These are phyloP conservation scores for Friedmanniomyces simplex DNA, from an alignment of 495 filamentous ascomycete genomes.

Conservation along the genomic window DNA sequence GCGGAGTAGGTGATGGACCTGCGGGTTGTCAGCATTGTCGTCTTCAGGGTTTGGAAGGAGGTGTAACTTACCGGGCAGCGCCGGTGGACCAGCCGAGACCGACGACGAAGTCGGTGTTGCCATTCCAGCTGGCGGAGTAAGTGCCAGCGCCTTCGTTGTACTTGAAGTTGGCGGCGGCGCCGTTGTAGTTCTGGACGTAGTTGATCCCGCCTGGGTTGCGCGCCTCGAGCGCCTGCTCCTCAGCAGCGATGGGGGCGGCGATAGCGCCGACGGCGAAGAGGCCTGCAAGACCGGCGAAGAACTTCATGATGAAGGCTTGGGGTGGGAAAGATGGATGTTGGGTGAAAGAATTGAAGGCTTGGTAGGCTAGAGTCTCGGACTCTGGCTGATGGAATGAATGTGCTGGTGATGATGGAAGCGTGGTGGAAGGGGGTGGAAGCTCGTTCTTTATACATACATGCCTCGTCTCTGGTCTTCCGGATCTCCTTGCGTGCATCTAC, in stretches of 20 bases:
- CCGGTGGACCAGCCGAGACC: slow-evolving; percentile 8
- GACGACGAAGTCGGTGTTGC: slow-evolving; percentile 10
- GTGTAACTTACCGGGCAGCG: slow-evolving; percentile 5
- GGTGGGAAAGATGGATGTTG: too few relatives aligned
- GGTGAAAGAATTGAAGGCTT: too few relatives aligned
- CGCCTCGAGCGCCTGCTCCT: not conserved
- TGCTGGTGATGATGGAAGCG: not conserved
- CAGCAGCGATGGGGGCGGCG: slow-evolving; percentile 1
- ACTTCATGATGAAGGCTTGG: slow-evolving; percentile 3
- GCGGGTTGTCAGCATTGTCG: not conserved
- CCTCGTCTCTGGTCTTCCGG: too few relatives aligned
- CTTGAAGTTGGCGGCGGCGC: slow-evolving; percentile 2
- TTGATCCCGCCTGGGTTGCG: slow-evolving; percentile 5
- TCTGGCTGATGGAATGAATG: too few relatives aligned
- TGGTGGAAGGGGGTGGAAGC: not conserved
- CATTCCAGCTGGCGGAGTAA: slow-evolving; percentile 9
- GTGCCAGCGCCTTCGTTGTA: slow-evolving; percentile 8
- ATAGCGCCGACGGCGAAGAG: not conserved
- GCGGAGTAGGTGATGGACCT: slow-evolving; percentile 36
- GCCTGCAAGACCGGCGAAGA: not conserved
- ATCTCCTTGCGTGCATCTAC: too few relatives aligned
- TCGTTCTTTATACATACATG: too few relatives aligned
- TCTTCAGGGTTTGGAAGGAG: not conserved
- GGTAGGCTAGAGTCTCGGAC: too few relatives aligned
- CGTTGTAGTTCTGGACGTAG: slow-evolving; percentile 18